These are phyloP conservation scores for Scutellaria barbata DNA, from an alignment of 257 asterid species.

Conservation along the genomic window DNA sequence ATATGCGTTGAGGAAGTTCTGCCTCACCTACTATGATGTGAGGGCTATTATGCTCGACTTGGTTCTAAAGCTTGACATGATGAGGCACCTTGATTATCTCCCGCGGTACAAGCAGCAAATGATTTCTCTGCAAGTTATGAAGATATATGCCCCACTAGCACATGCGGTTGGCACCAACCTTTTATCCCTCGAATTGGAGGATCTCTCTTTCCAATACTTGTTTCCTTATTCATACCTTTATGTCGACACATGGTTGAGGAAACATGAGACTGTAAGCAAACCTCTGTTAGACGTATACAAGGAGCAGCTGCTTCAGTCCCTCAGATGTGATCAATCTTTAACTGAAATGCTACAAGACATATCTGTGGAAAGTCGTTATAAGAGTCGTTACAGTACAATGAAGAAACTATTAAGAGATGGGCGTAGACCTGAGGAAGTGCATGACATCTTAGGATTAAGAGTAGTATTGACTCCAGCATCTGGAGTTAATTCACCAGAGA, in stretches of 20 bases:
- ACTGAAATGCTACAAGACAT: conserved; percentile 52
- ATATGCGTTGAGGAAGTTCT: conserved; percentile 73
- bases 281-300: conserved; percentile 64
- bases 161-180: conserved; percentile 72
- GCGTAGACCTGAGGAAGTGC: conserved; percentile 87
- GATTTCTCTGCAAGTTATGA: conserved; percentile 76
- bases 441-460: conserved; percentile 81
- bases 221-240: conserved; percentile 85
- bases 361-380: conserved; percentile 76
- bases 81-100: conserved; percentile 80
- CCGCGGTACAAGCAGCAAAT: conserved; percentile 88
- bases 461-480: conserved; percentile 60
- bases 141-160: conserved; percentile 91
- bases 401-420: conserved; percentile 89
- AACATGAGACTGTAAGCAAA: conserved; percentile 66
- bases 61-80: conserved; percentile 79
- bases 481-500: conserved; percentile 40
- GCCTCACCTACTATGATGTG: conserved; percentile 83
- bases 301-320: conserved; percentile 72
- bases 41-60: conserved; percentile 86
- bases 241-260: conserved; percentile 83
- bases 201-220: conserved; percentile 79
- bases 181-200: conserved; percentile 83
- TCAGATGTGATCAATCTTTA: conserved; percentile 58
- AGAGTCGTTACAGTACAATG: conserved; percentile 95